These are phyloP conservation scores for Citrus unshiu DNA, from an alignment of 345 rosid genomes.

Conservation along the genomic window DNA sequence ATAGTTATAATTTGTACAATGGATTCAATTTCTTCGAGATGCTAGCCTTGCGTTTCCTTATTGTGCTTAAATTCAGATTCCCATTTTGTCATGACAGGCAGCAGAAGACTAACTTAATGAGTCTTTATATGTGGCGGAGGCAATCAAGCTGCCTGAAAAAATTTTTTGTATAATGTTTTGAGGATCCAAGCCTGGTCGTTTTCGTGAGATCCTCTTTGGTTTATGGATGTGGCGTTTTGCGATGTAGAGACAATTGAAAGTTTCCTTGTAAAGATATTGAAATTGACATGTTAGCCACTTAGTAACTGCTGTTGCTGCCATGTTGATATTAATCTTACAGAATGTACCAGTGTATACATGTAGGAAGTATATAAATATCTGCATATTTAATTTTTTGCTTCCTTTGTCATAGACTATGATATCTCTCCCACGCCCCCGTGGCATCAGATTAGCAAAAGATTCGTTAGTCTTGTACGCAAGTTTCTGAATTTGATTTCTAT, in stretches of 20 bases:
- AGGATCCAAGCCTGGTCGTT: conserved; percentile 10
- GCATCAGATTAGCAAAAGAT: not conserved
- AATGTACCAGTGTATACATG: conserved; percentile 7
- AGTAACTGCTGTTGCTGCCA: not conserved
- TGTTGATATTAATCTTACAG: conserved; percentile 2
- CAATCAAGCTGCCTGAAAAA: conserved; percentile 14
- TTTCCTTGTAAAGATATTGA: conserved; percentile 15
- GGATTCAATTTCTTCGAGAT: not conserved
- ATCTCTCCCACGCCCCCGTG: not conserved
- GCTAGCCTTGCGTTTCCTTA: not conserved
- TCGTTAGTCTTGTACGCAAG: not conserved
- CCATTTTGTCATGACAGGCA: conserved; percentile 20
- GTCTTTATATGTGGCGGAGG: not conserved
- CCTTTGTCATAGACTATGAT: not conserved
- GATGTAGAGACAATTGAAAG: conserved; percentile 1
- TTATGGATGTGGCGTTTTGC: conserved; percentile 6
- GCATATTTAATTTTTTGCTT: not conserved
- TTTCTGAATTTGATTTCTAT: not conserved
- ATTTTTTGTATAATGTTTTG: not conserved
- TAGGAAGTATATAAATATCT: not conserved
- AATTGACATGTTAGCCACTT: not conserved
- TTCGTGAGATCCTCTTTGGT: conserved; percentile 2
- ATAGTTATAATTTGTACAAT: not conserved
- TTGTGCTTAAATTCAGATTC: conserved; percentile 7
- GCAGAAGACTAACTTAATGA: conserved; percentile 4